A percentile compares a stretch with the other conserved stretches of the same genome.
These are phyloP conservation scores for Cucumis variabilis DNA, from an alignment of 331 rosid genomes.

Conservation along the genomic window DNA sequence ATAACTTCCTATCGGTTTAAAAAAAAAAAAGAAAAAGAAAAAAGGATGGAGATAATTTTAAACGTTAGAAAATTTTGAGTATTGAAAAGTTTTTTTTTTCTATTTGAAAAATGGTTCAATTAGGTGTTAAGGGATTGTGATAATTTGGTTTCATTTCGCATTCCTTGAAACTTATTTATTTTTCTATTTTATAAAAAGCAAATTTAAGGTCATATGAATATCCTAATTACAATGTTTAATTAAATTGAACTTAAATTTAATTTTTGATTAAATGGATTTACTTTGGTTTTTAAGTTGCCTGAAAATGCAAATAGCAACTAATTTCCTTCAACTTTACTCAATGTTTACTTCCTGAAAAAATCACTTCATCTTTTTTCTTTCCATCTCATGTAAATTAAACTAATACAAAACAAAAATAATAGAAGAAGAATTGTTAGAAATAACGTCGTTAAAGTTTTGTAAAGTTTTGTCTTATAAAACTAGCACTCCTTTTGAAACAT, in stretches of 20 bases:
- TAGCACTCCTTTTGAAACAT: too few relatives aligned
- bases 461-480: too few relatives aligned
- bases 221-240: background rate
- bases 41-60: background rate
- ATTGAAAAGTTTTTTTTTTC: background rate
- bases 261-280: background rate
- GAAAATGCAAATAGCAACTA: constrained; percentile 21
- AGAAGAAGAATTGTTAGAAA: too few relatives aligned
- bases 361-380: constrained; percentile 14
- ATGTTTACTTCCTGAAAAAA: background rate
- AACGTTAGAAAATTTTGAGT: background rate
- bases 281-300: background rate
- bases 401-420: background rate
- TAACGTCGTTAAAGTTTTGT: too few relatives aligned
- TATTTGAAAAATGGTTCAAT: background rate
- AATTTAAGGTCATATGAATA: background rate
- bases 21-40: too few relatives aligned
- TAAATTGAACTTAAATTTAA: background rate
- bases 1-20: too few relatives aligned
- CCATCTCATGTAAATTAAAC: background rate
- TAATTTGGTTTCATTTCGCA: background rate
- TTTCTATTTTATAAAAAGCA: background rate
- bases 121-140: background rate
- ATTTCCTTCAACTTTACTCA: constrained; percentile 2
- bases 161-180: background rate